phyloP scores from a whole-genome alignment of 2,329 filamentous ascomycete species.

The Aspergillus phoenicis region DNA sequence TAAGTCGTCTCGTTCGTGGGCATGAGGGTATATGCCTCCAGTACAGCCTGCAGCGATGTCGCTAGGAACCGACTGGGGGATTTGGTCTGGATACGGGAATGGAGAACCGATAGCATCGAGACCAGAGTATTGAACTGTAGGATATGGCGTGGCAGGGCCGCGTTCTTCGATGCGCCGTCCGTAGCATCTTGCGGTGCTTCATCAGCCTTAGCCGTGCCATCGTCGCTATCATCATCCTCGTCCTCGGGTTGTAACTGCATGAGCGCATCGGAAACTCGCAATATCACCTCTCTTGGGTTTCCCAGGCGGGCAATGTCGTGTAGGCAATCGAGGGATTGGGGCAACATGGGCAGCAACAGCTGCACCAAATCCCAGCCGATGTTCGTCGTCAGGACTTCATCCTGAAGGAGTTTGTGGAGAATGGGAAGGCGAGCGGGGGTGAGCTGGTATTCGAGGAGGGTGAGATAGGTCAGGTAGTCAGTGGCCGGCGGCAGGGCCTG shows the following conservation, averaged over 20 bases:
- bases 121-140: constrained; percentile 47
- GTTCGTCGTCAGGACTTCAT: constrained; percentile 62
- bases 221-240: constrained; percentile 29
- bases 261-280: constrained; percentile 64
- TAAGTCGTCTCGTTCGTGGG: constrained; percentile 59
- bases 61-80: constrained; percentile 66
- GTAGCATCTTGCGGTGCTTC: constrained; percentile 11
- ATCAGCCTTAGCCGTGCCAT: not conserved
- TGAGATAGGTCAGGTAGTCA: constrained; percentile 68
- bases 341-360: constrained; percentile 61
- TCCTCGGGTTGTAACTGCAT: constrained; percentile 56
- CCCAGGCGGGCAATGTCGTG: constrained; percentile 63
- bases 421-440: constrained; percentile 59
- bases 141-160: constrained; percentile 31
- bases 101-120: constrained; percentile 59
- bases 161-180: constrained; percentile 17
- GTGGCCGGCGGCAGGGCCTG: constrained; percentile 62
- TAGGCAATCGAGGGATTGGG: constrained; percentile 60
- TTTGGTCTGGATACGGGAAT: constrained; percentile 64
- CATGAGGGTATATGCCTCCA: constrained; percentile 61
- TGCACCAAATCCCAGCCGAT: constrained; percentile 70
- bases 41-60: constrained; percentile 63
- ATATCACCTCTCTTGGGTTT: constrained; percentile 65
- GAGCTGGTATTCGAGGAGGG: constrained; percentile 66
- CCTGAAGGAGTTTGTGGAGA: constrained; percentile 62